Evolutionary conservation across 768 basidiomycete species (phyloP).

Genomic region (Floccularia luteovirens): DNA sequence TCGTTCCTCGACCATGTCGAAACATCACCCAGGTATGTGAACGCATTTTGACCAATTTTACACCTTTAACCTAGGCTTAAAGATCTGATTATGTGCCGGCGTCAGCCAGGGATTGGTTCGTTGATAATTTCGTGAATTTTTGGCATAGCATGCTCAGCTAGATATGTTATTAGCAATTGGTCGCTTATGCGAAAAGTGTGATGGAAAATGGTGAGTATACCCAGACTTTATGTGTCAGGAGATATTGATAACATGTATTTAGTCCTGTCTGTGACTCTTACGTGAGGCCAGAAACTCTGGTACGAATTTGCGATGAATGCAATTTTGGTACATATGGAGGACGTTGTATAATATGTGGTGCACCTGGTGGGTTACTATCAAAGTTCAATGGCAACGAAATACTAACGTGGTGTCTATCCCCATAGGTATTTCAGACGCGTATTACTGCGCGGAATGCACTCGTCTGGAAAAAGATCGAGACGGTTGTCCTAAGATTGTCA

Average conservation of each 20-base stretch:
- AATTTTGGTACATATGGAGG: constrained; percentile 99
- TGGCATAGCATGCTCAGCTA: not conserved
- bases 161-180: constrained; percentile 68
- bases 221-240: not conserved
- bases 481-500: constrained; percentile 97
- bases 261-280: constrained; percentile 99
- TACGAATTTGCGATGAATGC: constrained; percentile 98
- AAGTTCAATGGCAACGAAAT: not conserved
- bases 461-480: constrained; percentile 95
- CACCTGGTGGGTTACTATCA: constrained; percentile 59
- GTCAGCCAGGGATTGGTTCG: constrained; percentile 92
- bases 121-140: constrained; percentile 2
- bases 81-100: constrained; percentile 99
- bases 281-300: constrained; percentile 95
- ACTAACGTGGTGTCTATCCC: not conserved
- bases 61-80: constrained; percentile 5
- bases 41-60: not conserved
- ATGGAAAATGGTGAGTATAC: constrained; percentile 88
- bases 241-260: constrained; percentile 1
- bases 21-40: constrained; percentile 75
- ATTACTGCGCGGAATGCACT: constrained; percentile 98
- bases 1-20: constrained; percentile 52
- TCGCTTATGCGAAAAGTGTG: constrained; percentile 97
- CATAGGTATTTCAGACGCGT: constrained; percentile 96
- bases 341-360: constrained; percentile 95